These are phyloP conservation scores for Berberis thunbergii DNA, from an alignment of 164 flowering plant species.

Conservation along the genomic window DNA sequence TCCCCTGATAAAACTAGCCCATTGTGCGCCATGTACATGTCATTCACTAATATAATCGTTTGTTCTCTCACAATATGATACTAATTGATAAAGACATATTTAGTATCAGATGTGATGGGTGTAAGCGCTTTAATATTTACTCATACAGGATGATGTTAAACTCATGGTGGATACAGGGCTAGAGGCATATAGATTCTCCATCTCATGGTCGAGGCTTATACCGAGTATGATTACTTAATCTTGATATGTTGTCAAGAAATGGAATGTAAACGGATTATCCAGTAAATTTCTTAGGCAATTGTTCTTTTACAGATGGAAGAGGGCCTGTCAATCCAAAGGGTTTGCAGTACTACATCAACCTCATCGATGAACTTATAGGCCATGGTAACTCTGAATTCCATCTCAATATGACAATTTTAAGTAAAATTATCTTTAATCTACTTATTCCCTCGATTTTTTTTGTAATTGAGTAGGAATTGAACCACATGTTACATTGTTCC, in stretches of 20 bases:
- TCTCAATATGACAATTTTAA: neutral
- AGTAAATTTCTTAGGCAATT: neutral
- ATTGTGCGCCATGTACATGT: neutral
- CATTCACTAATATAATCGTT: neutral
- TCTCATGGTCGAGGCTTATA: constrained; percentile 17
- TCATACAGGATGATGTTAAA: constrained; percentile 14
- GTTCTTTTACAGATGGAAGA: constrained; percentile 45
- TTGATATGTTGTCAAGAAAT: neutral
- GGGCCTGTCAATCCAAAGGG: constrained; percentile 70
- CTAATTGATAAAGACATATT: neutral
- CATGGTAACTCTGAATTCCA: constrained; percentile 24
- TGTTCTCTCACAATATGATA: neutral
- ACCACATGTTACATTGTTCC: constrained; percentile 51
- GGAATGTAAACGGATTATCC: neutral
- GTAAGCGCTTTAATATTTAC: neutral
- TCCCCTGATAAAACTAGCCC: neutral
- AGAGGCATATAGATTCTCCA: constrained; percentile 14
- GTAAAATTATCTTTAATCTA: neutral
- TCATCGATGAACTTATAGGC: constrained; percentile 46
- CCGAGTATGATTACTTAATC: constrained; percentile 5
- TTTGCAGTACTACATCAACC: constrained; percentile 57
- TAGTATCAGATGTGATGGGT: neutral
- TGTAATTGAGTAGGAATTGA: constrained; percentile 38
- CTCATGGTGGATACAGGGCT: constrained; percentile 15
- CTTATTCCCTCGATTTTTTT: neutral